phyloP scores from a whole-genome alignment of 2,329 filamentous ascomycete genomes.

The Pseudogymnoascus sp. region DNA sequence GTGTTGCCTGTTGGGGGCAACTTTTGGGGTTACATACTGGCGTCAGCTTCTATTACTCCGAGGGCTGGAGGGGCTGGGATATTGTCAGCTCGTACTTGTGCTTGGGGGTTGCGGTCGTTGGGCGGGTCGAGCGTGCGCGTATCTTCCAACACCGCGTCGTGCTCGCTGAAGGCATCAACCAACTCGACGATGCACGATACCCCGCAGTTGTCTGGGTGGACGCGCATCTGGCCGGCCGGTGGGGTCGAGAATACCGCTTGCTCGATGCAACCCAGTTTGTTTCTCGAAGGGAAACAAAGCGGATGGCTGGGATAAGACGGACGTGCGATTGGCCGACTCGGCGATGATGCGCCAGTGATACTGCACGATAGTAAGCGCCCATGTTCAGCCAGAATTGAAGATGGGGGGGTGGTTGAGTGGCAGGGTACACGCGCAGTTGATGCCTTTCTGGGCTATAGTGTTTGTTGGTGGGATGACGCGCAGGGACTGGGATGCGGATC shows the following conservation, averaged over 20 bases:
- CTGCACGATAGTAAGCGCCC: neutral
- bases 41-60: neutral
- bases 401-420: neutral
- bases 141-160: neutral
- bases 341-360: neutral
- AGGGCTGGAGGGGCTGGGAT: neutral
- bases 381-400: constrained; percentile 1
- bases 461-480: neutral
- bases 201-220: neutral
- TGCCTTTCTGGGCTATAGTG: neutral
- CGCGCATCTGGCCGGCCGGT: neutral
- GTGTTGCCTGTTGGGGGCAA: neutral
- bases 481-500: neutral
- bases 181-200: neutral
- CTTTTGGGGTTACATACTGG: neutral
- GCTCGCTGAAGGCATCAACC: neutral
- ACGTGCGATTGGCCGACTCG: neutral
- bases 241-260: neutral
- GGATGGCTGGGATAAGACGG: constrained; percentile 3
- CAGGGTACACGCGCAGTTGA: neutral
- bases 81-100: neutral
- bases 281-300: neutral
- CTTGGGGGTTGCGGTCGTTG: neutral
- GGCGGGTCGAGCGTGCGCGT: neutral
- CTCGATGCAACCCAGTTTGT: neutral